Evolutionary conservation across 352 stramenopile genomes (phyloP), one percentile per base, ranked within the genome.

Genomic region (Peronospora tabacina): DNA sequence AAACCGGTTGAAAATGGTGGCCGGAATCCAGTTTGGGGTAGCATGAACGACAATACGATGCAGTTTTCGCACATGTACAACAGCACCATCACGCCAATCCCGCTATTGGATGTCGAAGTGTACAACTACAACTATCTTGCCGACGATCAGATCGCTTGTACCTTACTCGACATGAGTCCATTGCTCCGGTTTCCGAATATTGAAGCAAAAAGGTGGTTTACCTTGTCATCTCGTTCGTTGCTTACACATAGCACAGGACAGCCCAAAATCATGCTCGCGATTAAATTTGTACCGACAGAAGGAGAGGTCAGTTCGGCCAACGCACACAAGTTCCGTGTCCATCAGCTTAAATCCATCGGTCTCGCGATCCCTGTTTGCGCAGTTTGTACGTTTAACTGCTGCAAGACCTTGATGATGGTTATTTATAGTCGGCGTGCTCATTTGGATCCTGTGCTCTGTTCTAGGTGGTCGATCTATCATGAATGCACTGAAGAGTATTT

Each of bases 21-120:
- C 3, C 74, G 75, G 8, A 79, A 89, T 47, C 82, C 82, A 15
- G 61, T 84, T 17, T 94, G 80, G 80, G 77, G 70, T 32, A 73
- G 48, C 45, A 66, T 67, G 35, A 76, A 91, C 46, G 76, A 88
- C 49, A 91, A 90, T 43, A 66, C 59, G 49, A 85, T 91, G 75
- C 75, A 85, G 17, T 85, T 94, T 36, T 77, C 82, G 26, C 82
- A 94, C 65, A 89, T 90, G 73, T 94, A 90, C 68, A 94, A 90
- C 64, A 90, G 80, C 55, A 82, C 70, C 10, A 91, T 90, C 63
- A 94, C 82, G 2, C 82, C 82, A 3, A 88, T 91, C 22, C 82
- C 82, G 24, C 52, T 90, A 15, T 58, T 94, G 1, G 80, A 91
- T 52, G 75, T 94, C 24, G 80, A 94, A 51, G 75, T 94, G 28